These are phyloP conservation scores for Vitis hybrid DNA, from an alignment of 177 flowering plant genomes.

Conservation along the genomic window DNA sequence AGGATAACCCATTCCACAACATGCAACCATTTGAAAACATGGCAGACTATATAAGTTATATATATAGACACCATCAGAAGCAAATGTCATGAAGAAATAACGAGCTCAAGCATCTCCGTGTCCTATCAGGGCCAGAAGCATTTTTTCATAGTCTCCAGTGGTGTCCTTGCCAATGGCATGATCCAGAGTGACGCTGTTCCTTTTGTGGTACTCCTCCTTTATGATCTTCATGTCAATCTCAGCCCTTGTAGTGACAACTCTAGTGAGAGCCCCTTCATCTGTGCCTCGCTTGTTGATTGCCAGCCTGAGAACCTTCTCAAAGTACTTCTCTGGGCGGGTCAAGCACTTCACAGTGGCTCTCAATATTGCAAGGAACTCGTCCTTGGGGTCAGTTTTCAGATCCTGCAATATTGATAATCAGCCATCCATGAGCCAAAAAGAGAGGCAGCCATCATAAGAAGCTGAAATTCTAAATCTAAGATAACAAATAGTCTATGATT, in stretches of 20 bases:
- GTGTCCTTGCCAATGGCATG: slow-evolving; percentile 74
- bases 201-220: slow-evolving; percentile 51
- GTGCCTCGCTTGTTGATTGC: slow-evolving; percentile 72
- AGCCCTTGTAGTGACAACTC: slow-evolving; percentile 80
- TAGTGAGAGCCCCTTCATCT: slow-evolving; percentile 81
- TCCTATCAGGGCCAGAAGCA: slow-evolving; percentile 73
- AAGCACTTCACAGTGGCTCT: slow-evolving; percentile 61
- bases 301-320: slow-evolving; percentile 67
- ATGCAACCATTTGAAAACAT: not conserved
- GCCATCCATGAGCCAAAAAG: not conserved
- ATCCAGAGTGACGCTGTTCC: slow-evolving; percentile 72
- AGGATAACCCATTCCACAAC: not conserved
- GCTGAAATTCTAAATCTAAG: not conserved
- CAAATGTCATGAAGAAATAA: no score
- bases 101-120: slow-evolving; percentile 44
- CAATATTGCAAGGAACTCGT: slow-evolving; percentile 57
- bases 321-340: slow-evolving; percentile 63
- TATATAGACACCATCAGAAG: no score
- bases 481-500: not conserved
- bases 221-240: slow-evolving; percentile 80
- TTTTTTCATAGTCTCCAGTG: slow-evolving; percentile 68
- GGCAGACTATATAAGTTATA: no score
- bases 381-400: slow-evolving; percentile 59
- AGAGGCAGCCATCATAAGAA: not conserved
- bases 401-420: slow-evolving; percentile 44